Conservation (phyloP, 148 eudicot species). For the Vaccinium darrowii region DNA sequence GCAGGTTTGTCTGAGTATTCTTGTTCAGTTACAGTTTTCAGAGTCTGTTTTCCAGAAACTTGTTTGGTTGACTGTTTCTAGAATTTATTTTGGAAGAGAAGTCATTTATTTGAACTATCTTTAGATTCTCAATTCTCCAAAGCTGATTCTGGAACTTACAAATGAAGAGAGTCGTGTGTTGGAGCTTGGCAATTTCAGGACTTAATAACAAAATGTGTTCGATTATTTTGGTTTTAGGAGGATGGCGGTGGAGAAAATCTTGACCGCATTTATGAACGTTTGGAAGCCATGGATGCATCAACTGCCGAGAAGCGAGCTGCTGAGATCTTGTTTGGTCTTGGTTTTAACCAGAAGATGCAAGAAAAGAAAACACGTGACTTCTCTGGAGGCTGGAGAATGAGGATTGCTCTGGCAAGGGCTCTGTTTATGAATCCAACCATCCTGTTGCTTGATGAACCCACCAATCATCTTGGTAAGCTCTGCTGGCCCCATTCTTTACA, state of each 20-base stretch:
- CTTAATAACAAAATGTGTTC: not conserved
- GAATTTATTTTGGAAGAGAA: not conserved
- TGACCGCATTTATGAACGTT: constrained; percentile 89
- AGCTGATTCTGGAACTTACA: constrained; percentile 4
- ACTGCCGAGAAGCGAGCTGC: constrained; percentile 99
- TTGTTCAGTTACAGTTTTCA: not conserved
- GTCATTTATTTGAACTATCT: not conserved
- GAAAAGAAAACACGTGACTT: constrained; percentile 89
- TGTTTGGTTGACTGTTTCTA: not conserved
- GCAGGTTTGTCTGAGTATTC: constrained; percentile 45
- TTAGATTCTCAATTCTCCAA: not conserved
- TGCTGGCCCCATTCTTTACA: too few relatives aligned
- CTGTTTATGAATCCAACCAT: constrained; percentile 98
- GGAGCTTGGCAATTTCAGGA: not conserved
- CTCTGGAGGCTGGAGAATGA: constrained; percentile 99
- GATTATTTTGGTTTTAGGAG: constrained; percentile 41
- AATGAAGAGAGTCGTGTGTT: not conserved
- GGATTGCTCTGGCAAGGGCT: constrained; percentile 95
- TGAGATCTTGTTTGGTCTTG: constrained; percentile 92
- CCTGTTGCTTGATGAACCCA: constrained; percentile 90
- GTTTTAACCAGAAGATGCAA: constrained; percentile 86
- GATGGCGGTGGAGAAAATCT: constrained; percentile 97
- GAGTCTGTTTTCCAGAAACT: not conserved
- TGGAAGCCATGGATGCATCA: constrained; percentile 88
- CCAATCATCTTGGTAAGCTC: constrained; percentile 93